Base-by-base conservation (phyloP, 805 yeast genomes). In the Metschnikowia gelsemii region DNA sequence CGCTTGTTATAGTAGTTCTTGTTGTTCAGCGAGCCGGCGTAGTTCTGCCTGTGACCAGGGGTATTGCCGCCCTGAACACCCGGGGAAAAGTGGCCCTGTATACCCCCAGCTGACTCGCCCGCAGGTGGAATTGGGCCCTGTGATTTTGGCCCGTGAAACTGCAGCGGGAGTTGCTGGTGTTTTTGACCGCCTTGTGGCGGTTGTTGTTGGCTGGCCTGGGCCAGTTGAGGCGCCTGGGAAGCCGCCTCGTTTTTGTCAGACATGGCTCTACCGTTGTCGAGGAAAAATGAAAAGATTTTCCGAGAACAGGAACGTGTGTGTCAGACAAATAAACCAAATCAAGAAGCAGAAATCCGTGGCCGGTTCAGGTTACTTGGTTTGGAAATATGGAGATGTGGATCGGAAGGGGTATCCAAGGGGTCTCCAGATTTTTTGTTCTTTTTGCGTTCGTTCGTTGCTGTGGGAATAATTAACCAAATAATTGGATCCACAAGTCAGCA, bases 1-100 rank as follows among this genome's bases (percentile, higher is more conserved):
- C 52, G 46, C 21, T 43, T 43, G 40, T 52, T 51, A 42, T 53
- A 50, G 45, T 54, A 51, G 44, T 41, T 37, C 6, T 45, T 41
- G 40, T 31, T 31, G 31, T 22, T 25, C 14, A 17, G 24, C 20
- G 24, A 19, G 24, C 43, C 43, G 18, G 18, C 14, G 30, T 39
- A 39, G 19, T 38, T 38, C 23, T 40, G 48, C 33, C 40, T 40
- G 36, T 30, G 45, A 34, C 50, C 46, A 18, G 37, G 20, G 37
- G 40, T 19, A 29, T 34, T 45, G 32, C 43, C 18, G 4, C 39
- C 30, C 22, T 33, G 32, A 5, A 31, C 12, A 2, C 28, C 31
- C 13, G 39, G 20, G 9, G 33, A 12, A 7, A 22, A 42, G 33
- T 27, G 34, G 25, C 21, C 21, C 18, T 37, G 40, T 23, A 30